Conservation (phyloP, 164 flowering plant species). For the Aristolochia fimbriata region DNA sequence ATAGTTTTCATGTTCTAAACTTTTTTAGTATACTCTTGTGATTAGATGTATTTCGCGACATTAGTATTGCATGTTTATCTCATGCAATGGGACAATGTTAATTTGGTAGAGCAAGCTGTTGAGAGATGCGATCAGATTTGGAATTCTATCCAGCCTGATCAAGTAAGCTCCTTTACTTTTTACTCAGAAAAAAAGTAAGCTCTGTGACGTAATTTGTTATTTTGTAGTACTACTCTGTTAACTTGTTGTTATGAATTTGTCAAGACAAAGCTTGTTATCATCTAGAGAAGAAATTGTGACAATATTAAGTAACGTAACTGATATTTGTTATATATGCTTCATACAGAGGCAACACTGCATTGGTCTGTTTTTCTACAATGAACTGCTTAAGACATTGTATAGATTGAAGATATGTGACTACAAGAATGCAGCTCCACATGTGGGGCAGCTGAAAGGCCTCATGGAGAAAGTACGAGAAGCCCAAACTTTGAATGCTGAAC, state of each 20-base stretch:
- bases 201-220: neutral
- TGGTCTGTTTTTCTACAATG: conserved; percentile 76
- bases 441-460: conserved; percentile 70
- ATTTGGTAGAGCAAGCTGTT: conserved; percentile 48
- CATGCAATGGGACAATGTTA: conserved; percentile 80
- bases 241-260: neutral
- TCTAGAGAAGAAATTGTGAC: too few relatives aligned
- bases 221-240: neutral
- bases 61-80: conserved; percentile 75
- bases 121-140: conserved; percentile 52
- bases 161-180: conserved; percentile 36
- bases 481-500: conserved; percentile 42
- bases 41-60: conserved; percentile 84
- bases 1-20: neutral
- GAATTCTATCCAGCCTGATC: conserved; percentile 50
- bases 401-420: conserved; percentile 77
- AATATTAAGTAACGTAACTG: neutral
- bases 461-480: conserved; percentile 39
- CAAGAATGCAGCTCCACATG: conserved; percentile 69
- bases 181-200: too few relatives aligned
- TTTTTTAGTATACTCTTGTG: conserved; percentile 3
- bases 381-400: conserved; percentile 76
- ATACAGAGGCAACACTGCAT: conserved; percentile 48
- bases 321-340: neutral
- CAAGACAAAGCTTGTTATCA: neutral